A percentile compares a stretch with the other conserved stretches of the same genome.
These are phyloP conservation scores for Nemania sp. DNA, from an alignment of 2,329 filamentous ascomycete species.

Conservation along the genomic window DNA sequence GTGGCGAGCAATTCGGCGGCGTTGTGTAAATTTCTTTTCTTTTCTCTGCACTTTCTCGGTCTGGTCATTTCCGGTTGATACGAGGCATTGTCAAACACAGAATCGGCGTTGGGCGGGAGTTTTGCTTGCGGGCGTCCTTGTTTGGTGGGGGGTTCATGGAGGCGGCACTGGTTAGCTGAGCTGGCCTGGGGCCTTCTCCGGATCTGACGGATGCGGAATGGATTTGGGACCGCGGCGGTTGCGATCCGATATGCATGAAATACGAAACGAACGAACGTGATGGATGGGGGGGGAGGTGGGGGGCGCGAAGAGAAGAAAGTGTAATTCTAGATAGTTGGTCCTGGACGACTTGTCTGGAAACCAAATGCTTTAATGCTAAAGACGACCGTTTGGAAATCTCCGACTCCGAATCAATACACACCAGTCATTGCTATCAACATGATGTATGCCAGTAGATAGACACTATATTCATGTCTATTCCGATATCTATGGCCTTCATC, in stretches of 20 bases:
- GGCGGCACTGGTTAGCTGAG: no score
- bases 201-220: not conserved
- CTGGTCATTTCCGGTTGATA: constrained; percentile 1
- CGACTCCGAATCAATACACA: no score
- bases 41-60: constrained; percentile 15
- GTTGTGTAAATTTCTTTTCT: constrained; percentile 6
- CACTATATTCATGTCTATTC: no score
- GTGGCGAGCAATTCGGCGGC: constrained; percentile 20
- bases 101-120: constrained; percentile 19
- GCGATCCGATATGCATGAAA: constrained; percentile 5
- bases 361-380: constrained; percentile 17
- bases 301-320: not conserved
- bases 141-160: no score
- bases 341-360: constrained; percentile 2
- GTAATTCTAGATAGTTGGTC: constrained; percentile 17
- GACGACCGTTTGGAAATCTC: constrained; percentile 15
- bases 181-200: not conserved
- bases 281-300: not conserved
- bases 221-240: not conserved
- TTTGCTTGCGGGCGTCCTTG: constrained; percentile 8
- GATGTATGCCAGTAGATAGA: no score
- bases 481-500: no score
- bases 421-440: no score
- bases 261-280: constrained; percentile 8
- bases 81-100: not conserved